Evolutionary conservation across 768 basidiomycete species (phyloP), one percentile per base, ranked within the genome.

Genomic region (Phylloporus sp.): DNA sequence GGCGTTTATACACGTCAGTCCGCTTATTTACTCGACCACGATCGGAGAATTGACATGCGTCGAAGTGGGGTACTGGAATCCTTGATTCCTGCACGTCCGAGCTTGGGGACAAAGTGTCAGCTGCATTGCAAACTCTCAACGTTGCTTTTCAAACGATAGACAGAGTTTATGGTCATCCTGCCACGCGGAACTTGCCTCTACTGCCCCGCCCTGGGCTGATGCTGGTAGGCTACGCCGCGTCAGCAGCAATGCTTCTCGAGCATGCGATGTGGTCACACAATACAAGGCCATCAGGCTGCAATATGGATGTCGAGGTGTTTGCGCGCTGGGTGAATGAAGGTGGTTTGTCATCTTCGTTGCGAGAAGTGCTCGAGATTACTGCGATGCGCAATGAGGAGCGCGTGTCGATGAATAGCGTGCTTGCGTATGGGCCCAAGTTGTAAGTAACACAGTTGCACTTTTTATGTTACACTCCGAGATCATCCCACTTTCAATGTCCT

Each of bases 191-290:
- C 11, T 67, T 76, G 0, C 73, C 79, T 9, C 67, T 85, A 1
- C 60, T 84, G 16, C 73, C 80, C 0, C 80, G 81, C 4, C 78
- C 83, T 0, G 77, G 81, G 2, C 70, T 91, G 23, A 75, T 82
- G 57, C 70, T 87, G 4, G 70, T 82, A 28, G 84, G 81, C 1
- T 74, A 79, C 40, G 56, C 80, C 27, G 72, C 84, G 0, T 79
- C 84, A 1, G 72, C 76, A 9, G 48, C 77, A 2, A 80, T 78
- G 61, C 76, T 89, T 24, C 71, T 90, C 11, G 86, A 90, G 62
- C 87, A 91, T 42, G 80, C 83, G 0, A 64, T 79, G 11, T 90
- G 86, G 87, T 74, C 82, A 1, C 53, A 70, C 53, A 63, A 39
- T 8, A 65, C 29, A 50, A 56, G 44, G 45, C 44, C 38, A 63